Conservation (phyloP, 1,284 basidiomycete genomes). For the Ganoderma lingzhi region DNA sequence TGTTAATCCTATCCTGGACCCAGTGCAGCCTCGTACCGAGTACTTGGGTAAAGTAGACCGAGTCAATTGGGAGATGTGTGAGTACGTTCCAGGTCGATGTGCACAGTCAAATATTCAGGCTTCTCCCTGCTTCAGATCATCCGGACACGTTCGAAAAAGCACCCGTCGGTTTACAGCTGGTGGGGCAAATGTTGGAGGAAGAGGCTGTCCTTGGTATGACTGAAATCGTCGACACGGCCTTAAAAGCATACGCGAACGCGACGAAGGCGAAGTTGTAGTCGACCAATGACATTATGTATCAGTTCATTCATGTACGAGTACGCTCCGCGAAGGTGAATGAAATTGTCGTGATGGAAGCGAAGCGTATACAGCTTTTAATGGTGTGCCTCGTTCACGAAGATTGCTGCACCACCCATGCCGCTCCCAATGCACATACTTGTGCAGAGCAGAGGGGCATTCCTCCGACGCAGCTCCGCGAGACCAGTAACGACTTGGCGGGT, state of each 20-base stretch:
- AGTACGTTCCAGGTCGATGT: slow-evolving; percentile 29
- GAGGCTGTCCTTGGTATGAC: slow-evolving; percentile 57
- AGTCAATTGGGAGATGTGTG: slow-evolving; percentile 53
- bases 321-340: not conserved
- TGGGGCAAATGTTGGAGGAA: slow-evolving; percentile 58
- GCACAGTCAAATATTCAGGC: not conserved
- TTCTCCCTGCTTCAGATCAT: slow-evolving; percentile 45
- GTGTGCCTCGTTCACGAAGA: slow-evolving; percentile 79
- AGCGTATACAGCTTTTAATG: slow-evolving; percentile 4
- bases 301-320: not conserved
- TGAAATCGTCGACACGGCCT: slow-evolving; percentile 46
- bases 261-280: not conserved
- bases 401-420: slow-evolving; percentile 87
- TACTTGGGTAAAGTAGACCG: slow-evolving; percentile 51
- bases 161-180: slow-evolving; percentile 59
- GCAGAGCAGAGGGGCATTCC: slow-evolving; percentile 71
- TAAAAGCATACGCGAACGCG: slow-evolving; percentile 30
- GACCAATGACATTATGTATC: not conserved
- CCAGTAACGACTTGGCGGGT: slow-evolving; percentile 86
- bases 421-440: slow-evolving; percentile 92
- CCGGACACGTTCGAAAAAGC: slow-evolving; percentile 53
- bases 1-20: slow-evolving; percentile 55
- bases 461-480: slow-evolving; percentile 78
- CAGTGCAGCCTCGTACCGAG: slow-evolving; percentile 38
- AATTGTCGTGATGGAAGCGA: not conserved